A percentile compares a stretch with the other conserved stretches of the same genome.
phyloP scores from a whole-genome alignment of 2,329 filamentous ascomycete species.

The Cryoendolithus antarcticus region DNA sequence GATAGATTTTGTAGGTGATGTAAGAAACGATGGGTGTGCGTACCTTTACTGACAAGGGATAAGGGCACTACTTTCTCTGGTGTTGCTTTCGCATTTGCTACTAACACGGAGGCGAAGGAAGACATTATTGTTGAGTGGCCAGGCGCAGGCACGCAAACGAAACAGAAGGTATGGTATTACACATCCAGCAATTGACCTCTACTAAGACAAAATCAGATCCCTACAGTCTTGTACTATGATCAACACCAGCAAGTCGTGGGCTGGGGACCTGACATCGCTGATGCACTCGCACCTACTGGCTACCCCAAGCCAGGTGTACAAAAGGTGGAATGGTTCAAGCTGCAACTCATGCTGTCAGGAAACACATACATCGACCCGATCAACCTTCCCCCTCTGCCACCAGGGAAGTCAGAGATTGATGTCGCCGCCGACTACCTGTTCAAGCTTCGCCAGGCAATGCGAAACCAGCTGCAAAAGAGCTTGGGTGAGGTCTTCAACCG shows the following conservation, averaged over 20 bases:
- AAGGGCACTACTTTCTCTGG: constrained; percentile 96
- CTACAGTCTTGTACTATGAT: constrained; percentile 98
- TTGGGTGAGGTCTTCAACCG: constrained; percentile 94
- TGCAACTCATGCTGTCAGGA: constrained; percentile 95
- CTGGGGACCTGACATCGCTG: constrained; percentile 96
- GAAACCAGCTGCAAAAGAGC: constrained; percentile 88
- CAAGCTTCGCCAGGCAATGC: constrained; percentile 94
- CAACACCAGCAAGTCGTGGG: constrained; percentile 99
- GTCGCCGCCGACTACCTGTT: constrained; percentile 99
- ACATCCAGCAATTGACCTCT: not conserved
- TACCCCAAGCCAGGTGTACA: constrained; percentile 97
- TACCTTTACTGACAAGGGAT: constrained; percentile 7
- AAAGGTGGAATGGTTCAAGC: constrained; percentile 99
- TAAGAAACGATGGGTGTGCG: not conserved
- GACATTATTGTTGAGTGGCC: constrained; percentile 99
- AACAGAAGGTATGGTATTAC: constrained; percentile 69
- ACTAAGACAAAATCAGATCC: constrained; percentile 51
- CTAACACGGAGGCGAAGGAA: constrained; percentile 93
- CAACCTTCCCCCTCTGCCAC: constrained; percentile 91
- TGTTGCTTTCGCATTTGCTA: constrained; percentile 84
- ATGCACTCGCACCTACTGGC: constrained; percentile 88
- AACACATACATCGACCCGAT: constrained; percentile 99
- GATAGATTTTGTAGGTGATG: constrained; percentile 77
- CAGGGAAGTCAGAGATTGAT: constrained; percentile 97
- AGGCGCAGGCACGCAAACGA: constrained; percentile 90